Conservation (phyloP, 2,329 filamentous ascomycete genomes). For the Fulvia fulva region DNA sequence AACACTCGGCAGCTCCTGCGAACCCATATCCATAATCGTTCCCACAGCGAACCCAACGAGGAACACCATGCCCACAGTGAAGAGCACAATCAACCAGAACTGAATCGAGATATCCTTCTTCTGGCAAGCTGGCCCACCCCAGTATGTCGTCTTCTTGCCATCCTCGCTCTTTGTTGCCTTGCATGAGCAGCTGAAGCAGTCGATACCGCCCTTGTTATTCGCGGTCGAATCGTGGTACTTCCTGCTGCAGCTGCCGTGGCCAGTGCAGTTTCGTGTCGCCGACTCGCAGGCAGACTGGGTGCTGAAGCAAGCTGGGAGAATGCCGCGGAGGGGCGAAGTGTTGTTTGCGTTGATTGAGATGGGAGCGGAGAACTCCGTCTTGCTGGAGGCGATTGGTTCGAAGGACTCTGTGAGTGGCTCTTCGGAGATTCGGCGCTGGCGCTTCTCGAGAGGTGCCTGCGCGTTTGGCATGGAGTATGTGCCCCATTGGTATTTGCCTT, state of each 20-base stretch:
- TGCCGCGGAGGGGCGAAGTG: conserved; percentile 42
- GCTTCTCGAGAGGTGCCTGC: conserved; percentile 25
- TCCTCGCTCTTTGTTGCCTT: conserved; percentile 52
- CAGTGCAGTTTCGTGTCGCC: conserved; percentile 73
- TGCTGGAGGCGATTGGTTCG: conserved; percentile 25
- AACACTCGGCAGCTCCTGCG: conserved; percentile 84
- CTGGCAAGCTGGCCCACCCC: conserved; percentile 82
- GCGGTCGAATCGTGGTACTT: conserved; percentile 51
- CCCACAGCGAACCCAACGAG: conserved; percentile 68
- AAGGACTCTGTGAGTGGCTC: conserved; percentile 16
- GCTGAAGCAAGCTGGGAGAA: conserved; percentile 71
- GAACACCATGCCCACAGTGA: conserved; percentile 66
- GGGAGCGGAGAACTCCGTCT: conserved; percentile 18
- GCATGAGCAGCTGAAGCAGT: conserved; percentile 80
- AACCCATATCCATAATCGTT: conserved; percentile 76
- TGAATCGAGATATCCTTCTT: conserved; percentile 86
- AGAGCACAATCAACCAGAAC: conserved; percentile 81
- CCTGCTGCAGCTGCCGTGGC: conserved; percentile 72
- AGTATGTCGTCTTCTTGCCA: conserved; percentile 62
- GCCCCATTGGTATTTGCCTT: conserved; percentile 28
- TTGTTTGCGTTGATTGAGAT: conserved; percentile 38
- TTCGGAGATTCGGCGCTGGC: conserved; percentile 20
- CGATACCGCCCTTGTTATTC: conserved; percentile 24
- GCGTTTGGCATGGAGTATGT: conserved; percentile 29
- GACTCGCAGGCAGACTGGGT: conserved; percentile 64